A percentile compares a stretch with the other conserved stretches of the same genome.
phyloP scores from a whole-genome alignment of 179 eudicot species.

The Carnegiea gigantea region DNA sequence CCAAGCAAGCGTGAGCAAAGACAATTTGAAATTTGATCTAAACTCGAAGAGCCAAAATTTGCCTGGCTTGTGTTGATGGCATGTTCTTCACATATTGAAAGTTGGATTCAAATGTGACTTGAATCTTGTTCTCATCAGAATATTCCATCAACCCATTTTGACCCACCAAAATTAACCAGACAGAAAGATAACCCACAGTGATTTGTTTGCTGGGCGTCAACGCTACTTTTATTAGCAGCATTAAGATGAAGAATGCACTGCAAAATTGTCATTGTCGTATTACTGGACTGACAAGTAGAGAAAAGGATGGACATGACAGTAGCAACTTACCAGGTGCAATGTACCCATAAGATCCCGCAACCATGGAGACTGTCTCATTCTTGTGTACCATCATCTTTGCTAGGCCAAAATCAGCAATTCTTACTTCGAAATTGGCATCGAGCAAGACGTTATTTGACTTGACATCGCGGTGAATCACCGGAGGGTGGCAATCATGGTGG shows the following conservation, averaged over 20 bases:
- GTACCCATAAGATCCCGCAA: constrained; percentile 92
- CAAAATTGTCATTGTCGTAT: not conserved
- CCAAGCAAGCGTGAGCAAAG: too few relatives aligned
- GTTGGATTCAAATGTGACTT: too few relatives aligned
- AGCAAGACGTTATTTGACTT: constrained; percentile 81
- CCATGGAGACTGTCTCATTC: constrained; percentile 82
- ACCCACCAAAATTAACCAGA: too few relatives aligned
- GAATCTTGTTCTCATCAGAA: too few relatives aligned
- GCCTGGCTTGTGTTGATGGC: too few relatives aligned
- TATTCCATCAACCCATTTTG: too few relatives aligned
- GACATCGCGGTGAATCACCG: constrained; percentile 75
- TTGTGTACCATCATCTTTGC: constrained; percentile 72
- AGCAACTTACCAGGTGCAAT: constrained; percentile 80
- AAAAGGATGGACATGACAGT: constrained; percentile 3
- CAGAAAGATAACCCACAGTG: too few relatives aligned
- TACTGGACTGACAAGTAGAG: not conserved
- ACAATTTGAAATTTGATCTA: too few relatives aligned
- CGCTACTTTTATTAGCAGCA: too few relatives aligned
- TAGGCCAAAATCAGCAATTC: constrained; percentile 88
- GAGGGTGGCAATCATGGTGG: constrained; percentile 82
- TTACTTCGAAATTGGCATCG: constrained; percentile 67
- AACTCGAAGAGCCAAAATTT: too few relatives aligned
- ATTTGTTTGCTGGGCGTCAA: too few relatives aligned
- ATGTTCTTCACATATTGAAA: too few relatives aligned
- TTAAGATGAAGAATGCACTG: not conserved